Evolutionary conservation across 1,284 basidiomycete genomes (phyloP), one percentile per base, ranked within the genome.

Genomic region (Grifola frondosa): DNA sequence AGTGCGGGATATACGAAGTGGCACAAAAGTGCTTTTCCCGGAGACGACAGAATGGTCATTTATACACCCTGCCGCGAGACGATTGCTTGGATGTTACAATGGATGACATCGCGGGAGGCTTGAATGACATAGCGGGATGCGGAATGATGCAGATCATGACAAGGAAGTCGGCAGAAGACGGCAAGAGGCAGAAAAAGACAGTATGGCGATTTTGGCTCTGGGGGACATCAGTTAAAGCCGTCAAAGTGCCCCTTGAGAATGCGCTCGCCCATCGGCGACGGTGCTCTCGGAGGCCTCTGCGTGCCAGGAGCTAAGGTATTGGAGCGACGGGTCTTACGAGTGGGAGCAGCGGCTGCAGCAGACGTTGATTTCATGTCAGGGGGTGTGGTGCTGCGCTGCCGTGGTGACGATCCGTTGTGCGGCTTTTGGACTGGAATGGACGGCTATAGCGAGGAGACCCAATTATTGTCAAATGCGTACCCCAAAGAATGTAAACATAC

Each of bases 161-260:
- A n/a, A n/a, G n/a, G n/a, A n/a, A n/a, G n/a, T n/a, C n/a, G n/a
- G n/a, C n/a, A n/a, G n/a, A n/a, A n/a, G n/a, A n/a, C n/a, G n/a
- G n/a, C n/a, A n/a, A n/a, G n/a, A n/a, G n/a, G n/a, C n/a, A n/a
- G n/a, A n/a, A n/a, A n/a, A n/a, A n/a, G n/a, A n/a, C n/a, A n/a
- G n/a, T n/a, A n/a, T n/a, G n/a, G n/a, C n/a, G n/a, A n/a, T n/a
- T n/a, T n/a, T n/a, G n/a, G n/a, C n/a, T n/a, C n/a, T n/a, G 2
- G 17, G 16, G 15, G n/a, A 15, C 13, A 29, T 49, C 50, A 84
- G 63, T 85, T 85, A 70, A 89, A 89, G 30, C 87, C 82, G 58
- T 89, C 86, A 53, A 89, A 89, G 54, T 89, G 87, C 9, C 86
- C 86, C 68, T 85, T 89, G 49, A 89, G 73, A 46, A 89, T 89